Base-by-base conservation (phyloP, 1,284 basidiomycete species). In the Cutaneotrichosporon daszewskae region DNA sequence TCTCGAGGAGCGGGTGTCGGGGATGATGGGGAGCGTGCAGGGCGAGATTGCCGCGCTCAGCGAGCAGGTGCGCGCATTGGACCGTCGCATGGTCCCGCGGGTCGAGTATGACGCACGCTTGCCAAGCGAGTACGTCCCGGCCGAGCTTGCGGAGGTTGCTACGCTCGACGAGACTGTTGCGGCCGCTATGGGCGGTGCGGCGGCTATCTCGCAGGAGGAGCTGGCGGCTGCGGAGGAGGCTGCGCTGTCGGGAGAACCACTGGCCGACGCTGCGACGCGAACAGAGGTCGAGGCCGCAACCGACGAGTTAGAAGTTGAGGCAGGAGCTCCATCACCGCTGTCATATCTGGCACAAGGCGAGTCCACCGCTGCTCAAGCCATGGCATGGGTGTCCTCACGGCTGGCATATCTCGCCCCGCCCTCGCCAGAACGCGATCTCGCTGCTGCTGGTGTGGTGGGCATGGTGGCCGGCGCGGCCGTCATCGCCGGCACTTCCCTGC, bases 1-100 rank as follows among this genome's bases (percentile, higher is more conserved):
- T 35, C 85, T 96, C 53, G 90, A 94, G 72, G 79, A 77, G 59
- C 83, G 87, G 71, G 80, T 92, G 34, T 79, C 83, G 56, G 80
- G 84, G 65, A 76, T 90, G 73, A 81, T 81, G 55, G 60, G 47
- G 13, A 48, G 57, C 20, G 60, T 72, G 13, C 64, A 72, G 20
- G 48, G 84, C 82, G 89, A 89, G 68, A 76, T 89, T 45, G 75
- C 77, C 50, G 73, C 19, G 7, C 34, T 55, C 6, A 23, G 45
- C 0, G 43, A 36, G n/a, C 44, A 54, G 28, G 46, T 67, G 2
- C 52, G 40, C 6, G 49, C 34, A 6, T 35, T 64, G 22, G 57
- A 59, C 20, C 42, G 35, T 13, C 35, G 40, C 24, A 23, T 53
- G 20, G 33, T 14, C 23, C 2, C 37, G 26, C 6, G 22, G 36